These are phyloP conservation scores for Fagus sylvatica DNA, from an alignment of 306 rosid species.

Conservation along the genomic window DNA sequence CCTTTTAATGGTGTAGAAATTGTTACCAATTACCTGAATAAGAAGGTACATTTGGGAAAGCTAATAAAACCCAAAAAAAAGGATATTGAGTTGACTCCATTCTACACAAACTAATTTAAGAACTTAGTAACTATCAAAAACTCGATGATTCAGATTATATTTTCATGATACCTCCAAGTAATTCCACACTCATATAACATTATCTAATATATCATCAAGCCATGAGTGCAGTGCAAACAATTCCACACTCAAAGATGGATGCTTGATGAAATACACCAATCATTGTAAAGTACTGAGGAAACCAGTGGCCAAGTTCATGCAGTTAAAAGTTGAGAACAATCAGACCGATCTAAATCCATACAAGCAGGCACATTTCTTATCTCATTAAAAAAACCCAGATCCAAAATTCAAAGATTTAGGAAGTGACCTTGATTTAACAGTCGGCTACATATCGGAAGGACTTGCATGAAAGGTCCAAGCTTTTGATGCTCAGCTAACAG, in stretches of 20 bases:
- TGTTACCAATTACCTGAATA: neutral
- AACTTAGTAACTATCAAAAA: conserved; percentile 20
- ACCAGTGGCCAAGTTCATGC: neutral
- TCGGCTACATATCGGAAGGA: conserved; percentile 87
- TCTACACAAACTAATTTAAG: neutral
- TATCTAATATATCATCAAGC: conserved; percentile 7
- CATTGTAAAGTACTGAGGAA: neutral
- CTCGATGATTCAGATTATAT: neutral
- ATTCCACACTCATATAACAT: conserved; percentile 10
- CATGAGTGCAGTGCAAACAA: conserved; percentile 4
- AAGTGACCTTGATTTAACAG: conserved; percentile 84
- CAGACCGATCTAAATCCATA: conserved; percentile 51
- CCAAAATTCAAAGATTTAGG: conserved; percentile 29
- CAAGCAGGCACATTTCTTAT: conserved; percentile 24
- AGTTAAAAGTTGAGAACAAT: conserved; percentile 14
- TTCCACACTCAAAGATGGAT: conserved; percentile 25
- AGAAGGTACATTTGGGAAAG: conserved; percentile 8
- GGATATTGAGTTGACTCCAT: conserved; percentile 7
- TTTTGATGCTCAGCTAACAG: conserved; percentile 89
- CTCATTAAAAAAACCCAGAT: conserved; percentile 36
- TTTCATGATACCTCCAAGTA: conserved; percentile 10
- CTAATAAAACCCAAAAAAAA: neutral
- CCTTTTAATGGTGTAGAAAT: neutral
- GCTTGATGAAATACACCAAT: conserved; percentile 28
- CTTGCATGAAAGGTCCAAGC: conserved; percentile 91